Percentiles rank a stretch among this genome's conserved stretches.
Evolutionary conservation across 305 asterid genomes (phyloP).

Genomic region (Fraxinus ornus): DNA sequence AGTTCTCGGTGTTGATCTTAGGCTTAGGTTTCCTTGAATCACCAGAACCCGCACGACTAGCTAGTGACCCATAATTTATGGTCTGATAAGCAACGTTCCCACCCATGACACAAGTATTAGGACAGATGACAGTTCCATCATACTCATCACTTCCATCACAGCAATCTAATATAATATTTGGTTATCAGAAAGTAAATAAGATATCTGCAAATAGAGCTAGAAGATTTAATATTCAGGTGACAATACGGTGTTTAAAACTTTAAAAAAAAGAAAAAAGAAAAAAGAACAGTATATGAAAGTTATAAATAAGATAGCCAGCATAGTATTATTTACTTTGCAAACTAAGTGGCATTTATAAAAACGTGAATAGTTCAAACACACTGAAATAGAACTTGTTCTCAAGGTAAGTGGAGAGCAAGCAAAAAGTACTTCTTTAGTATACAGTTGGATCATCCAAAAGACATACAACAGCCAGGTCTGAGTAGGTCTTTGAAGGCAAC

Average conservation of each 20-base stretch:
- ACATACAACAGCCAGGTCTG: neutral
- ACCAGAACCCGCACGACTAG: constrained; percentile 25
- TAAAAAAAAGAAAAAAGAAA: neutral
- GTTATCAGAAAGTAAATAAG: constrained; percentile 10
- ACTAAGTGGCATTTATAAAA: neutral
- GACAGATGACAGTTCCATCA: constrained; percentile 64
- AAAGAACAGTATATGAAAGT: neutral
- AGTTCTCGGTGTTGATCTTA: constrained; percentile 39
- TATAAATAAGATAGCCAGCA: neutral
- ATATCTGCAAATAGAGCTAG: neutral
- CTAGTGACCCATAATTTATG: constrained; percentile 31
- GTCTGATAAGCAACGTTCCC: constrained; percentile 62
- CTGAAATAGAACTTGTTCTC: neutral
- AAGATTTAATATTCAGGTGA: constrained; percentile 6
- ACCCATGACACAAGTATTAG: constrained; percentile 79
- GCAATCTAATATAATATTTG: constrained; percentile 54
- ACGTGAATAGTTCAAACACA: neutral
- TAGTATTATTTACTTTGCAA: neutral
- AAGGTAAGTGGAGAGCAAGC: neutral
- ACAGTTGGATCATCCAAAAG: neutral
- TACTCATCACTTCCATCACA: constrained; percentile 98
- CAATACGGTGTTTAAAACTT: constrained; percentile 2
- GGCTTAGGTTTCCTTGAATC: constrained; percentile 42
- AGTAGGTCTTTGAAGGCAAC: neutral
- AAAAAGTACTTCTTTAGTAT: neutral